Evolutionary conservation across 495 filamentous ascomycete genomes (phyloP), one percentile per base, ranked within the genome.

Genomic region (Cercophora newfieldiana): DNA sequence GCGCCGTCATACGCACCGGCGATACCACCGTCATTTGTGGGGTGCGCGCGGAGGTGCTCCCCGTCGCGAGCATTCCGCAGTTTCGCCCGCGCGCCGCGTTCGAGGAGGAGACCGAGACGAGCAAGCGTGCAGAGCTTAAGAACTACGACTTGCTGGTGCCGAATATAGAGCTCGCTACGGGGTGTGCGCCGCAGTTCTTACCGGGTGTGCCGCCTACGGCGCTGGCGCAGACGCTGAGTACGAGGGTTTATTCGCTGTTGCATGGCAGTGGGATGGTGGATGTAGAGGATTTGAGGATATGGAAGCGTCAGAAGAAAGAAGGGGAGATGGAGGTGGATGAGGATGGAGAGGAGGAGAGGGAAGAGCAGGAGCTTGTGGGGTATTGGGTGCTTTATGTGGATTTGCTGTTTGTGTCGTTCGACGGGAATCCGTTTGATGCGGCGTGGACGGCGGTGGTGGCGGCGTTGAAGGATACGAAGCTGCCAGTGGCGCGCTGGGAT

Each of bases 301-400:
- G 86, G 85, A 85, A 92, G 65, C 78, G 72, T 16, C 70, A 78
- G 22, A 71, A 63, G 67, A 76, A 62, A 4, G n/a, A 31, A 0
- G 47, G 44, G 21, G 54, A 72, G 16, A 81, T 80, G 68, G 77
- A 75, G 19, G 79, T 78, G 58, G 79, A 79, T 29, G 79, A 80
- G 68, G 83, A 84, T 21, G 64, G 69, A 28, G 63, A 75, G 18
- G 68, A 80, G 28, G 75, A 78, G 3, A 74, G 73, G 7, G 56
- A 76, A 80, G 66, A 74, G 58, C 63, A 71, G 44, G 84, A 90
- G 70, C 79, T 92, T 31, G 92, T 91, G 74, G 94, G 88, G 5
- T 98, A 92, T 74, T 99, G 94, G 94, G 88, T 89, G 10, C 87
- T 99, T 2, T 97, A 97, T 71, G 93, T 99, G 66, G 93, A 97